Conservation (phyloP, 257 asterid species). For the Fraxinus quadrangulata region DNA sequence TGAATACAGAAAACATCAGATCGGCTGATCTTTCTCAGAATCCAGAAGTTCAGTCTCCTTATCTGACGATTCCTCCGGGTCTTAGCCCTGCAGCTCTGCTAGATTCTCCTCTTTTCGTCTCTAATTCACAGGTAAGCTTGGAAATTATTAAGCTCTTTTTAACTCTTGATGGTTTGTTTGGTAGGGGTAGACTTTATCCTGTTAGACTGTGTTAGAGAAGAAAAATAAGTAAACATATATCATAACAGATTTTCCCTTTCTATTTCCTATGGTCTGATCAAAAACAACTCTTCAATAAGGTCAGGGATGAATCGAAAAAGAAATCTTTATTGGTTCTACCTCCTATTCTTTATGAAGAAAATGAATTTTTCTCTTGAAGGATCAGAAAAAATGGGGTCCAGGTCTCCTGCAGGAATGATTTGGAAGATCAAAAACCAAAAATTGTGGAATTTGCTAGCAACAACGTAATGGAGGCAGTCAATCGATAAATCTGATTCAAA, state of each 20-base stretch:
- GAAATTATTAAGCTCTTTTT: background rate
- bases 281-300: background rate
- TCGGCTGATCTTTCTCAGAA: conserved; percentile 48
- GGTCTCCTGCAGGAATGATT: too few relatives aligned
- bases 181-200: background rate
- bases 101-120: conserved; percentile 79
- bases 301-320: background rate
- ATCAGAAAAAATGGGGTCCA: too few relatives aligned
- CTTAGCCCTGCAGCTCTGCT: conserved; percentile 83
- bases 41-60: conserved; percentile 60
- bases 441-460: too few relatives aligned
- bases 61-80: conserved; percentile 77
- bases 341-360: background rate
- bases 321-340: background rate
- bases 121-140: conserved; percentile 64
- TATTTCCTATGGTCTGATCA: background rate
- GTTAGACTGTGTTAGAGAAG: background rate
- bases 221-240: background rate
- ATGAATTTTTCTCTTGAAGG: background rate
- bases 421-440: too few relatives aligned
- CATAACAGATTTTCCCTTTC: background rate
- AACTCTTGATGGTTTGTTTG: background rate
- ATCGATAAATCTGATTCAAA: too few relatives aligned
- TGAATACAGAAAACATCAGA: conserved; percentile 65
- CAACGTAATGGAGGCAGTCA: too few relatives aligned